A percentile compares a stretch with the other conserved stretches of the same genome.
Conservation (phyloP, 1,139 yeast species). For the Torulaspora pretoriensis region DNA sequence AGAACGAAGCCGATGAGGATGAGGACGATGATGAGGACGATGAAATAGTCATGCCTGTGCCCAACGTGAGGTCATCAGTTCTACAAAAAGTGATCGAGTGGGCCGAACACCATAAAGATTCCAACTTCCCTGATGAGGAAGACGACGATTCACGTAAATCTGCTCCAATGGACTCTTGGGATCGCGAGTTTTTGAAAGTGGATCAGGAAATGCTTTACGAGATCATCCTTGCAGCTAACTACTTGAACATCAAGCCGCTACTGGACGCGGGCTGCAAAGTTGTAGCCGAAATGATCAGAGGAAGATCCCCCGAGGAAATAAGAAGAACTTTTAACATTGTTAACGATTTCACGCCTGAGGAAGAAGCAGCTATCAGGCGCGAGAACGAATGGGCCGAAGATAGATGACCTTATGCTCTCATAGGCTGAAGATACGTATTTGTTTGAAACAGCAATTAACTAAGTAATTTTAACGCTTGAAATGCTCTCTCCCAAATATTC, state of each 20-base stretch:
- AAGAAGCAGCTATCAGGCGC: constrained; percentile 94
- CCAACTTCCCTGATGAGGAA: constrained; percentile 71
- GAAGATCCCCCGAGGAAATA: constrained; percentile 93
- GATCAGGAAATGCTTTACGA: constrained; percentile 99
- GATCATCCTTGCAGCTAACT: constrained; percentile 92
- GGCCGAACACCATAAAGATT: constrained; percentile 94
- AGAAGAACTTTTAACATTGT: constrained; percentile 94
- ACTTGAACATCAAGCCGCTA: constrained; percentile 86
- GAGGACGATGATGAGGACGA: constrained; percentile 50
- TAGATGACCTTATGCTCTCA: constrained; percentile 43
- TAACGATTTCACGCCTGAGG: constrained; percentile 96
- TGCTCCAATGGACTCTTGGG: constrained; percentile 93
- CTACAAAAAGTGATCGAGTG: constrained; percentile 90
- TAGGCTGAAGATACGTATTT: no score
- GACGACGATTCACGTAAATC: constrained; percentile 79
- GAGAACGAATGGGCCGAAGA: constrained; percentile 99
- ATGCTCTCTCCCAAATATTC: background rate
- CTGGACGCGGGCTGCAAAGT: constrained; percentile 95
- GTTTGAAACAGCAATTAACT: background rate
- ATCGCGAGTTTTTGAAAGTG: constrained; percentile 87
- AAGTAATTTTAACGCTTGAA: background rate
- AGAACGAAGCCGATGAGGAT: constrained; percentile 37
- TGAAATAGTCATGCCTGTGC: constrained; percentile 84
- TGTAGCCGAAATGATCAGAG: constrained; percentile 97
- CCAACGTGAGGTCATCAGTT: constrained; percentile 82